Percentiles rank a stretch among this genome's conserved stretches.
These are phyloP conservation scores for Cydonia oblonga DNA, from an alignment of 331 rosid genomes.

Conservation along the genomic window DNA sequence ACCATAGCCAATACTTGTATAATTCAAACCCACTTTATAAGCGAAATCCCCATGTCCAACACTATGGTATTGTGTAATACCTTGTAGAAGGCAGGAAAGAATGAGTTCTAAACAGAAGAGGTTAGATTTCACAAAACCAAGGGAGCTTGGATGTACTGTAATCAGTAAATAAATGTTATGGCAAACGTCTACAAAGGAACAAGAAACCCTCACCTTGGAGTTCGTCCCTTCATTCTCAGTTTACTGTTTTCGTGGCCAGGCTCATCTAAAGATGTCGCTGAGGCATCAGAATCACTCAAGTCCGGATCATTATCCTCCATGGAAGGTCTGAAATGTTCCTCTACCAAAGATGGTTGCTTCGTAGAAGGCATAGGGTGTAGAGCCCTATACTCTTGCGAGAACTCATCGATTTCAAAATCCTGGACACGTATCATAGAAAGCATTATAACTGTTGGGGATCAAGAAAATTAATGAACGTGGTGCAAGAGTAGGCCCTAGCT, in stretches of 20 bases:
- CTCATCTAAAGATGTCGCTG: conserved; percentile 29
- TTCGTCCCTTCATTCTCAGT: conserved; percentile 27
- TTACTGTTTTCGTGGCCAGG: conserved; percentile 2
- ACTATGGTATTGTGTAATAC: neutral
- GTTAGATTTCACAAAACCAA: no score
- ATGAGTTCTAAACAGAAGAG: neutral
- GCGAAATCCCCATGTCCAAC: neutral
- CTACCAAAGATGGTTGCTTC: conserved; percentile 58
- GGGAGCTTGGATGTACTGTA: no score
- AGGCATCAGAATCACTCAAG: conserved; percentile 42
- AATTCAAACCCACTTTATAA: neutral
- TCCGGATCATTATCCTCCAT: conserved; percentile 46
- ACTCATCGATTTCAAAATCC: conserved; percentile 65
- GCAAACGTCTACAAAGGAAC: neutral
- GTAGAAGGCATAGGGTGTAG: conserved; percentile 76
- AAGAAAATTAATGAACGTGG: neutral
- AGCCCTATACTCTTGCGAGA: conserved; percentile 62
- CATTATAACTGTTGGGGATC: neutral
- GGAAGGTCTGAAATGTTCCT: conserved; percentile 73
- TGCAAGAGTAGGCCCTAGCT: no score
- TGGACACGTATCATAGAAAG: conserved; percentile 16
- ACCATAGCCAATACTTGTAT: neutral
- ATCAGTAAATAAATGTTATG: no score
- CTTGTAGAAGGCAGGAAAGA: no score
- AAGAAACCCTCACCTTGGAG: conserved; percentile 50